Evolutionary conservation across 306 rosid genomes (phyloP).

Genomic region (Cicer yamashitae): DNA sequence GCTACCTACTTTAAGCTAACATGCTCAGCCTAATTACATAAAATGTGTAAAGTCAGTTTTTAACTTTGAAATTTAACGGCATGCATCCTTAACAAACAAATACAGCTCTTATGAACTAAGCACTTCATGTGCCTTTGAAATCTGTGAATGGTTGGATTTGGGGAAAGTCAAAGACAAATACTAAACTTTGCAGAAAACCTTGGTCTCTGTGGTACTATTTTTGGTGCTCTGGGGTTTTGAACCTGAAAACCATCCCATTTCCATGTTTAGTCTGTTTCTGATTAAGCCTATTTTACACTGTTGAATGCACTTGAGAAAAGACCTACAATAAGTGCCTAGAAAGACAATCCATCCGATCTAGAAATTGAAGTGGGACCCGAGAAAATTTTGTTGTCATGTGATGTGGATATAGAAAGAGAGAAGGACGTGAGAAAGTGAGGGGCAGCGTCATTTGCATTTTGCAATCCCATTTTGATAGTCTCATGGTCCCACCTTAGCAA

Average conservation of each 20-base stretch:
- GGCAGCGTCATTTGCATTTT: background rate
- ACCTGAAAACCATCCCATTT: slow-evolving; percentile 23
- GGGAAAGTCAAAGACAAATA: background rate
- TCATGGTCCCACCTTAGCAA: background rate
- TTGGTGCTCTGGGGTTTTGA: slow-evolving; percentile 11
- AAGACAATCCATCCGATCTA: slow-evolving; percentile 42
- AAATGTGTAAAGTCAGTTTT: slow-evolving; percentile 23
- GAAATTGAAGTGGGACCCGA: slow-evolving; percentile 42
- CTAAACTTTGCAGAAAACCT: background rate
- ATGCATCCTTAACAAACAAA: slow-evolving; percentile 23
- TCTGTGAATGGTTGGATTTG: slow-evolving; percentile 15
- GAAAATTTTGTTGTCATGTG: slow-evolving; percentile 41
- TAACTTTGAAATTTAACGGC: background rate
- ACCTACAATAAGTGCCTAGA: slow-evolving; percentile 3
- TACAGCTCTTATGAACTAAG: background rate
- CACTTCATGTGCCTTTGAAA: background rate
- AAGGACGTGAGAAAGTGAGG: background rate
- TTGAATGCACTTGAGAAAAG: slow-evolving; percentile 39
- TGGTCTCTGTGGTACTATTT: slow-evolving; percentile 23
- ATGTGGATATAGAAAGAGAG: background rate
- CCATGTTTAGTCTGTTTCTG: slow-evolving; percentile 31
- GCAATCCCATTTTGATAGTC: slow-evolving; percentile 42
- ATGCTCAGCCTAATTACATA: slow-evolving; percentile 27
- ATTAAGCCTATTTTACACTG: slow-evolving; percentile 6
- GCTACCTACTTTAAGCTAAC: background rate